These are phyloP conservation scores for Hyphopichia burtonii DNA, from an alignment of 1,139 yeast species.

Conservation along the genomic window DNA sequence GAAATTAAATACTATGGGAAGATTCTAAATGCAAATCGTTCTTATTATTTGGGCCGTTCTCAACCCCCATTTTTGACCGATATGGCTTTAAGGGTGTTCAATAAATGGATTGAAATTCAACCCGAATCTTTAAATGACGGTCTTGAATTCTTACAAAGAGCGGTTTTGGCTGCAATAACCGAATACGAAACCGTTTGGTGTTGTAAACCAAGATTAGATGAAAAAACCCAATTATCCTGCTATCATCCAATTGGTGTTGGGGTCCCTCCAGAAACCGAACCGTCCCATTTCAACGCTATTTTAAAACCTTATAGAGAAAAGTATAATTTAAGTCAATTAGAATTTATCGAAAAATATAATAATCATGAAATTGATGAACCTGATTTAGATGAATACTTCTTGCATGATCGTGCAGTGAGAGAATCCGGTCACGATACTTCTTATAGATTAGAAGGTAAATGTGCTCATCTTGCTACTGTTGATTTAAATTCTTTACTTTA, in stretches of 20 bases:
- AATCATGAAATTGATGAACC: slow-evolving; percentile 68
- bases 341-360: slow-evolving; percentile 72
- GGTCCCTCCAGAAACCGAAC: slow-evolving; percentile 95
- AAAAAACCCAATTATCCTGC: slow-evolving; percentile 78
- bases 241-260: slow-evolving; percentile 91
- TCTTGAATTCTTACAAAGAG: slow-evolving; percentile 58
- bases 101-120: slow-evolving; percentile 48
- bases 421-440: slow-evolving; percentile 97
- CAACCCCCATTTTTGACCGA: slow-evolving; percentile 99
- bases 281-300: slow-evolving; percentile 79
- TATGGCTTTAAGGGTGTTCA: slow-evolving; percentile 74
- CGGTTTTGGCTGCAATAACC: slow-evolving; percentile 77
- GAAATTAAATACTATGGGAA: slow-evolving; percentile 91
- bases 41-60: slow-evolving; percentile 87
- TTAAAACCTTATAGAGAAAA: slow-evolving; percentile 69
- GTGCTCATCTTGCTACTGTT: slow-evolving; percentile 88
- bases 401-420: slow-evolving; percentile 93
- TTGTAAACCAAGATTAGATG: slow-evolving; percentile 69
- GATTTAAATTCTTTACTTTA: slow-evolving; percentile 84
- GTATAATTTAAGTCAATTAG: slow-evolving; percentile 59
- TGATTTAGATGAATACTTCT: slow-evolving; percentile 78
- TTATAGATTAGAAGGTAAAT: slow-evolving; percentile 83
- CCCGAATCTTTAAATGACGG: slow-evolving; percentile 41
- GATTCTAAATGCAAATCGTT: slow-evolving; percentile 89
- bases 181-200: slow-evolving; percentile 87